These are phyloP conservation scores for Paspalum vaginatum DNA, from an alignment of 176 grass and related monocot genomes.

Conservation along the genomic window DNA sequence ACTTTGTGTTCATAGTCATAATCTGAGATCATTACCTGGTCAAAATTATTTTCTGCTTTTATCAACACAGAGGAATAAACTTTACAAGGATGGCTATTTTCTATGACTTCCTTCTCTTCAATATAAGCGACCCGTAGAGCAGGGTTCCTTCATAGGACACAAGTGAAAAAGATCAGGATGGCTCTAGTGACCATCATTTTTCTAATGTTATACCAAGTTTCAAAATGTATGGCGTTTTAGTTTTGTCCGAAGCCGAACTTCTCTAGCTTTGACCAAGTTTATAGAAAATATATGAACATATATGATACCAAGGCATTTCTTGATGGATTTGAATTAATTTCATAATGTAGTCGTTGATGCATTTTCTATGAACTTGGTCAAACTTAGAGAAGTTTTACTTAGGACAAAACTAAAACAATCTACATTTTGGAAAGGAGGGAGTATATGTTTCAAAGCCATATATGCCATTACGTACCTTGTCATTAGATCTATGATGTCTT, in stretches of 20 bases:
- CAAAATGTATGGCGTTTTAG: too few species aligned
- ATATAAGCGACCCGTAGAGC: constrained; percentile 89
- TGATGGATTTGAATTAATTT: too few species aligned
- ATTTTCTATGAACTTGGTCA: too few species aligned
- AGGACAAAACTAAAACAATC: too few species aligned
- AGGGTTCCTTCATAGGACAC: constrained; percentile 61
- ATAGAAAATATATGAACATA: too few species aligned
- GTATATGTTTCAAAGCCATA: not conserved
- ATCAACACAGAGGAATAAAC: constrained; percentile 93
- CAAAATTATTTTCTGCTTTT: constrained; percentile 88
- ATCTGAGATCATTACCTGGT: constrained; percentile 73
- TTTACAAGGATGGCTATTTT: constrained; percentile 41
- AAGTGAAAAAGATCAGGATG: constrained; percentile 28
- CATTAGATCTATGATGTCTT: constrained; percentile 97
- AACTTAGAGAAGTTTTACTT: too few species aligned
- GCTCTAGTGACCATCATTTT: constrained; percentile 19
- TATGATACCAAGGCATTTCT: too few species aligned
- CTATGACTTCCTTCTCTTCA: constrained; percentile 89
- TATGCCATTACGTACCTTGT: constrained; percentile 56
- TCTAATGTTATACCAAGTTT: not conserved
- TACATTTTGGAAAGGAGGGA: too few species aligned
- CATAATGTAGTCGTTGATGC: too few species aligned
- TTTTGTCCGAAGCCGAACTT: too few species aligned
- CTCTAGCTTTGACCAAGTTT: too few species aligned
- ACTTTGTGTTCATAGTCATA: constrained; percentile 1